Base-by-base conservation (phyloP, 345 rosid species). In the Linum trigynum region DNA sequence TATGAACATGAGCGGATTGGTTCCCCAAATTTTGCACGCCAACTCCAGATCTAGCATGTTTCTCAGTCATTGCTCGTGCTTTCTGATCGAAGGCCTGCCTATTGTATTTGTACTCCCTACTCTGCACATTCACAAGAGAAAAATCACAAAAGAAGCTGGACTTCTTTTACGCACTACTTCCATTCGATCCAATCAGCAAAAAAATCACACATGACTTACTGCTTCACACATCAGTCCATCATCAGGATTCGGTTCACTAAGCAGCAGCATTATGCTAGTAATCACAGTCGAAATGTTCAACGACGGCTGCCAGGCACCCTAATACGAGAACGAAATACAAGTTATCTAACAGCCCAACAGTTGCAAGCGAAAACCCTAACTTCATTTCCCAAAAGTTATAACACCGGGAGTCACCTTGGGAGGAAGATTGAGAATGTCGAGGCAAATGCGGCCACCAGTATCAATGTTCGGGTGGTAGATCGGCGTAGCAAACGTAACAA, bases 261-360 rank as follows among this genome's bases (percentile, higher is more conserved):
- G 75, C 67, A 88, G 72, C 73, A 91, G 72, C 55, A 94, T 75
- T 16, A 91, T 81, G 71, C 94, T 91, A 11, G 75, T 83, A 53
- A 91, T 69, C 53, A 86, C 90, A 3, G 91, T 85, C 14, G 96
- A 91, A 69, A 91, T 82, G 64, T 91, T 91, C 80, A 88, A 61
- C 2, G 97, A 91, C 38, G 96, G 96, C 68, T 88, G 96, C 97
- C 94, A 86, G 16, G 92, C 89, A 37, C 97, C 94, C 96, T 91
- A 80, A 64, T 67, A 59, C 50, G 7, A 66, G 43, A 60, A 9
- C 53, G 39, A 43, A 57, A 59, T 5, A 51, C 3, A 61, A 41
- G 3, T 62, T 55, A 6, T 37, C n/a, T 43, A 48, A 39, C 59
- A 7, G 38, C 10, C 17, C 6, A 17, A 2, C 37, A 65, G n/a